phyloP scores from a whole-genome alignment of 2,329 filamentous ascomycete genomes.

The Cytospora piceicola region DNA sequence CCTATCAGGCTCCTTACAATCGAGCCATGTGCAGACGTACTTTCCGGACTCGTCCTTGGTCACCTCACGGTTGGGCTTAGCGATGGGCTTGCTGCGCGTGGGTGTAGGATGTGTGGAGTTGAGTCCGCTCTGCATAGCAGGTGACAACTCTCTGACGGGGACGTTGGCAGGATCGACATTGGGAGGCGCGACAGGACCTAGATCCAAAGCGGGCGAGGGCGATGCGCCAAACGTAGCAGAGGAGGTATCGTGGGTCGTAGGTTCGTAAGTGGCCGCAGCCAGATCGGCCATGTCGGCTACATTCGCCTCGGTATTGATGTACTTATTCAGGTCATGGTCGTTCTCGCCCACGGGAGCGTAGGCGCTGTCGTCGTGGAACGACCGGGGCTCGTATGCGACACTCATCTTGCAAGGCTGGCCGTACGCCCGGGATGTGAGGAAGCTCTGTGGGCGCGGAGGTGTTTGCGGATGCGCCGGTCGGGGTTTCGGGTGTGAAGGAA shows the following conservation, averaged over 20 bases:
- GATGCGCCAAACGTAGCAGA: conserved; percentile 42
- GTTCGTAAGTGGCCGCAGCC: conserved; percentile 39
- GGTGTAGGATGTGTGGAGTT: conserved; percentile 32
- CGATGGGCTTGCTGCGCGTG: conserved; percentile 55
- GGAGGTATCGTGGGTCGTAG: conserved; percentile 32
- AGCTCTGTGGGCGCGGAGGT: background rate
- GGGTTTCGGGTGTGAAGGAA: background rate
- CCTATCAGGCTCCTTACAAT: conserved; percentile 67
- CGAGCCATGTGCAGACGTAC: conserved; percentile 72
- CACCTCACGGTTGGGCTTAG: conserved; percentile 62
- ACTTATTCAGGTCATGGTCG: conserved; percentile 27
- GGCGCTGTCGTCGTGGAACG: conserved; percentile 52
- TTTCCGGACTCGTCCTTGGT: conserved; percentile 72
- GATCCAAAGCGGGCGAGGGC: conserved; percentile 45
- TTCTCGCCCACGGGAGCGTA: conserved; percentile 52
- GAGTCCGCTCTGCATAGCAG: conserved; percentile 35
- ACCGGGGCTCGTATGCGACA: conserved; percentile 56
- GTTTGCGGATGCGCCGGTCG: conserved; percentile 6
- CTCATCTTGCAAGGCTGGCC: conserved; percentile 44
- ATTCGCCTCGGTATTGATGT: conserved; percentile 43
- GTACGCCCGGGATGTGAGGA: too few relatives aligned
- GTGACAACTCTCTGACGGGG: conserved; percentile 38
- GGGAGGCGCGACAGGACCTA: conserved; percentile 36
- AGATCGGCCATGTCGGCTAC: conserved; percentile 41
- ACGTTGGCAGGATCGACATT: conserved; percentile 38